A percentile compares a stretch with the other conserved stretches of the same genome.
These are phyloP conservation scores for Aspergillus nomiae DNA, from an alignment of 2,329 filamentous ascomycete genomes.

Conservation along the genomic window DNA sequence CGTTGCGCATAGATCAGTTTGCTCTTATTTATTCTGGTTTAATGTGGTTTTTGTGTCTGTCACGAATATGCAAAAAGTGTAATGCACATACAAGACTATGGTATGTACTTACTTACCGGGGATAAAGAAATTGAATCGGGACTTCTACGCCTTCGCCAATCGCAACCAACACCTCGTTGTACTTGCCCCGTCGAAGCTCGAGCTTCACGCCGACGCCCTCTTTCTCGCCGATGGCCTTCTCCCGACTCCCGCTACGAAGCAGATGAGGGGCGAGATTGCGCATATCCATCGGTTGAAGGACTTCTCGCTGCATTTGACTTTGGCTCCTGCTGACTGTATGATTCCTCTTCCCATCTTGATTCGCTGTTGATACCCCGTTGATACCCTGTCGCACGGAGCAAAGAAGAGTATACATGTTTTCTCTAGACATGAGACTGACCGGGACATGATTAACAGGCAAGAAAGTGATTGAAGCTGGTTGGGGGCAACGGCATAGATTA, in stretches of 20 bases:
- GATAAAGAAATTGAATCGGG: conserved; percentile 26
- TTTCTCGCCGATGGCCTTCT: conserved; percentile 29
- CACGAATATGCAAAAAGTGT: too few species aligned
- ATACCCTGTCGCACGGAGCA: not conserved
- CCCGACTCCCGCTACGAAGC: conserved; percentile 17
- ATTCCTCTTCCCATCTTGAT: not conserved
- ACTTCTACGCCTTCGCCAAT: conserved; percentile 24
- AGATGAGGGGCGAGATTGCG: conserved; percentile 68
- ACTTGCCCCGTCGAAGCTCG: conserved; percentile 25
- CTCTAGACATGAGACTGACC: not conserved
- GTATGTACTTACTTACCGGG: too few species aligned
- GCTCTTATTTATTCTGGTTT: too few species aligned
- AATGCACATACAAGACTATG: too few species aligned
- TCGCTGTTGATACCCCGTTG: not conserved
- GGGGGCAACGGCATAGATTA: conserved; percentile 68
- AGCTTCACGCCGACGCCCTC: conserved; percentile 28
- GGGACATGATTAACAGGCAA: conserved; percentile 34
- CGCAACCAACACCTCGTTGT: conserved; percentile 33
- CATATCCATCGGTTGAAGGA: conserved; percentile 74
- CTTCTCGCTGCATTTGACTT: conserved; percentile 72
- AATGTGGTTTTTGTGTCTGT: too few species aligned
- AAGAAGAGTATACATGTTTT: not conserved
- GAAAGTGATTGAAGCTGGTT: conserved; percentile 71
- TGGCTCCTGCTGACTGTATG: conserved; percentile 74
- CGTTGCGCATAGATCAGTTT: not conserved